These are phyloP conservation scores for Arthrobotrys entomopaga DNA, from an alignment of 2,329 filamentous ascomycete species.

Conservation along the genomic window DNA sequence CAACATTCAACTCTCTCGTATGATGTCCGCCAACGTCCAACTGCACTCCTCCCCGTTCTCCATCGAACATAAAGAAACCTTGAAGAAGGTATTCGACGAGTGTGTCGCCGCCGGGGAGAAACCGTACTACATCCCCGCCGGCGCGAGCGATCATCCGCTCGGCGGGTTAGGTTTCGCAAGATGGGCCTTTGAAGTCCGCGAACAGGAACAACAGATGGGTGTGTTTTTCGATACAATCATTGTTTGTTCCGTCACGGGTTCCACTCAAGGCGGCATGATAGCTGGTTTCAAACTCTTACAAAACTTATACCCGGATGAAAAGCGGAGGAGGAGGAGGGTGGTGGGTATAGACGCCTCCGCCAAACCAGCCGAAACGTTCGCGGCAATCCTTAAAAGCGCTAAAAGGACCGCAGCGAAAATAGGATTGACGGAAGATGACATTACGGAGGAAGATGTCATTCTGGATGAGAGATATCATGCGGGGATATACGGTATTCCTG, in stretches of 20 bases:
- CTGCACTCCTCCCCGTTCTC: constrained; percentile 72
- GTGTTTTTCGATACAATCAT: constrained; percentile 75
- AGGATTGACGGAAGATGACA: constrained; percentile 70
- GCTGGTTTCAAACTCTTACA: constrained; percentile 76
- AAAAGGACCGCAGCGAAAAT: constrained; percentile 72
- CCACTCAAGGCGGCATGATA: constrained; percentile 76
- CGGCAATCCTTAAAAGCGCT: constrained; percentile 75
- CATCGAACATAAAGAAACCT: constrained; percentile 74
- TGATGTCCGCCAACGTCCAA: constrained; percentile 74
- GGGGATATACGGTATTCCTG: constrained; percentile 74
- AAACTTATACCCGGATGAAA: constrained; percentile 62
- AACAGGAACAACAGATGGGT: constrained; percentile 71
- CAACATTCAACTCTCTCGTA: constrained; percentile 75
- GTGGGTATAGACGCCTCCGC: constrained; percentile 75
- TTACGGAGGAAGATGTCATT: constrained; percentile 71
- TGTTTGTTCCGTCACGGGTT: constrained; percentile 77
- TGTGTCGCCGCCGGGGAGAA: constrained; percentile 68
- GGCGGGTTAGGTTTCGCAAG: constrained; percentile 76
- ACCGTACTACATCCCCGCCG: constrained; percentile 78
- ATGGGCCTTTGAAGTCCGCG: constrained; percentile 75
- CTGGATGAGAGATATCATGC: constrained; percentile 75
- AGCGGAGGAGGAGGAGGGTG: constrained; percentile 68
- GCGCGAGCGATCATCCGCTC: constrained; percentile 75
- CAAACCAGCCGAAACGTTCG: constrained; percentile 71
- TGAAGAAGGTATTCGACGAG: constrained; percentile 68